phyloP scores from a whole-genome alignment of 2,329 filamentous ascomycete species.

The Chaetomium sp. region DNA sequence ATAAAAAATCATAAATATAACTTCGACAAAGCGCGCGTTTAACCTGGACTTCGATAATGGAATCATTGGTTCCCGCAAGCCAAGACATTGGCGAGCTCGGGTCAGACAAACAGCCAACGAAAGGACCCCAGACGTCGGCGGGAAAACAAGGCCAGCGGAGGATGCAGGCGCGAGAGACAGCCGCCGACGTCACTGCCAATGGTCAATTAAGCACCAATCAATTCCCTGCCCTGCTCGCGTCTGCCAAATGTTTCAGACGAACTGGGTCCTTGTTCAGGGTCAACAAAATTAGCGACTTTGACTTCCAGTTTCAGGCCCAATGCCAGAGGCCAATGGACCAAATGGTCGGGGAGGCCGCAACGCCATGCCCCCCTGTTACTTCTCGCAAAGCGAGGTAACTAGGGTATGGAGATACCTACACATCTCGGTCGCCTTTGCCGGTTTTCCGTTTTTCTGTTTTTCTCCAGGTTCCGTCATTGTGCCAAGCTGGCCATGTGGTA shows the following conservation, averaged over 20 bases:
- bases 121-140: background rate
- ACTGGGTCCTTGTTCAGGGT: constrained; percentile 14
- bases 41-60: constrained; percentile 8
- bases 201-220: constrained; percentile 16
- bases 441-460: constrained; percentile 10
- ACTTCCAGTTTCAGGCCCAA: constrained; percentile 21
- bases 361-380: background rate
- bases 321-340: constrained; percentile 18
- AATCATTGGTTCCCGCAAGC: constrained; percentile 4
- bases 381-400: background rate
- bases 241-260: constrained; percentile 21
- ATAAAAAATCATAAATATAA: background rate
- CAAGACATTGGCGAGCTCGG: background rate
- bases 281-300: background rate
- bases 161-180: constrained; percentile 12
- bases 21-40: constrained; percentile 21
- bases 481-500: constrained; percentile 9
- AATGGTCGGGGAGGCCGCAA: background rate
- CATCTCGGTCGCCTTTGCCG: background rate
- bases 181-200: constrained; percentile 24
- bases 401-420: background rate
- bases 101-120: background rate
- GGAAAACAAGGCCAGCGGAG: background rate
- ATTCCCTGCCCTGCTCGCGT: background rate
- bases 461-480: background rate